Evolutionary conservation across 73 alveolate species (phyloP).

Genomic region (Stentor roeselii): DNA sequence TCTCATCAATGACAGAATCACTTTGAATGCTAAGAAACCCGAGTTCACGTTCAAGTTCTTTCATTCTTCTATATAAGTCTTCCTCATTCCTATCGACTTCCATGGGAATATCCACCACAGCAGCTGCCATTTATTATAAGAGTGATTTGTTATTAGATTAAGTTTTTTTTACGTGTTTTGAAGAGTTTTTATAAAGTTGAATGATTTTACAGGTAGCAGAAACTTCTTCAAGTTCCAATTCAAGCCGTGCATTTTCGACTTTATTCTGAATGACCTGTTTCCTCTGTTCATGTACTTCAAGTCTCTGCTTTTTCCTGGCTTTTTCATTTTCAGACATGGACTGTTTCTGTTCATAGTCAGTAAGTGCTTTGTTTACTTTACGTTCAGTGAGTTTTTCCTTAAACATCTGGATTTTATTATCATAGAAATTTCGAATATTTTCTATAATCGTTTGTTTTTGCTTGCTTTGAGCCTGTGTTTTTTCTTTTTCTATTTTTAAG

Average conservation of each 20-base stretch:
- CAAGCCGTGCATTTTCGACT: background rate
- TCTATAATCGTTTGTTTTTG: background rate
- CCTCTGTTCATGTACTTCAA: background rate
- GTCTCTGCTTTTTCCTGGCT: background rate
- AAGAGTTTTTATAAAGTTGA: background rate
- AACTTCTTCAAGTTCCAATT: background rate
- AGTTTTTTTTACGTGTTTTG: too few relatives aligned
- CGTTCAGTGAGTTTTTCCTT: conserved; percentile 3
- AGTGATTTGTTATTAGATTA: too few relatives aligned
- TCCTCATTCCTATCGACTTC: conserved; percentile 24
- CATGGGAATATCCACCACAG: background rate
- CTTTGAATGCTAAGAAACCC: conserved; percentile 96
- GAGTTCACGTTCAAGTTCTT: conserved; percentile 91
- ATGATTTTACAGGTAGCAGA: background rate
- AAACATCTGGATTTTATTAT: conserved; percentile 9
- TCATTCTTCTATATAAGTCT: conserved; percentile 90
- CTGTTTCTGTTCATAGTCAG: conserved; percentile 7
- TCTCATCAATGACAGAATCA: conserved; percentile 96
- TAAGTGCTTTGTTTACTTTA: background rate
- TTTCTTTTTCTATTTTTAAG: conserved; percentile 11
- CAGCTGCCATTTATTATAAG: background rate
- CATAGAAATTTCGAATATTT: background rate
- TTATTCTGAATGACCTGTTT: background rate
- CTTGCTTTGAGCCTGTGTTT: background rate
- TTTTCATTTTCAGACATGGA: conserved; percentile 10